These are phyloP conservation scores for Aspergillus ruber DNA, from an alignment of 2,329 filamentous ascomycete genomes.

Conservation along the genomic window DNA sequence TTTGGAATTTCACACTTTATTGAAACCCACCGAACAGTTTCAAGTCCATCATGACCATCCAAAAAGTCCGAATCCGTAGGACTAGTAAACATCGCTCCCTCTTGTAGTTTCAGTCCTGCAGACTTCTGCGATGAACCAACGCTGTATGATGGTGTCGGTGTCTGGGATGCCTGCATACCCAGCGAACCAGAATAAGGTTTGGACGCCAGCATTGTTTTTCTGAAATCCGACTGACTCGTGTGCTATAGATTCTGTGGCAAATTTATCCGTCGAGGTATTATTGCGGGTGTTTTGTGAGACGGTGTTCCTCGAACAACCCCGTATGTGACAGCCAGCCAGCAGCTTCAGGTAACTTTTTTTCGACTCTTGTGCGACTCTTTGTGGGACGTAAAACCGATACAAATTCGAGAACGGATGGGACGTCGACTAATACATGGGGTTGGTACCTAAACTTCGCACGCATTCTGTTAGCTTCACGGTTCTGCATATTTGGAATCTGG, in stretches of 20 bases:
- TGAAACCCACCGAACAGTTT: slow-evolving; percentile 59
- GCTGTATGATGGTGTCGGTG: slow-evolving; percentile 28
- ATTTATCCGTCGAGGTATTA: not conserved
- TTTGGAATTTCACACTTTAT: not conserved
- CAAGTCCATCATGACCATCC: slow-evolving; percentile 64
- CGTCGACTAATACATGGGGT: slow-evolving; percentile 5
- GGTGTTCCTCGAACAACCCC: not conserved
- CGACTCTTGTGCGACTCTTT: not conserved
- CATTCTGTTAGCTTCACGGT: not conserved
- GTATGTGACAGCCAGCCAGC: not conserved
- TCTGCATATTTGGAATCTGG: not conserved
- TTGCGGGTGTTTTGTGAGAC: not conserved
- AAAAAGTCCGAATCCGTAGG: slow-evolving; percentile 92
- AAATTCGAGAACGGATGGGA: not conserved
- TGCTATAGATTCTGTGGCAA: too few relatives aligned
- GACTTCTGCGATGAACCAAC: slow-evolving; percentile 22
- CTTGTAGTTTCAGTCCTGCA: slow-evolving; percentile 22
- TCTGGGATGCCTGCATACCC: slow-evolving; percentile 27
- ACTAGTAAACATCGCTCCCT: slow-evolving; percentile 56
- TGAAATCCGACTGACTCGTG: not conserved
- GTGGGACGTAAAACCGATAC: not conserved
- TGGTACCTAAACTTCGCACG: not conserved
- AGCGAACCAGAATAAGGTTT: slow-evolving; percentile 33
- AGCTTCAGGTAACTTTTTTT: not conserved
- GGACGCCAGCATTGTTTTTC: slow-evolving; percentile 34